Percentiles rank a stretch among this genome's conserved stretches.
Conservation (phyloP, 2,329 filamentous ascomycete species). For the Trichoderma pleuroti region DNA sequence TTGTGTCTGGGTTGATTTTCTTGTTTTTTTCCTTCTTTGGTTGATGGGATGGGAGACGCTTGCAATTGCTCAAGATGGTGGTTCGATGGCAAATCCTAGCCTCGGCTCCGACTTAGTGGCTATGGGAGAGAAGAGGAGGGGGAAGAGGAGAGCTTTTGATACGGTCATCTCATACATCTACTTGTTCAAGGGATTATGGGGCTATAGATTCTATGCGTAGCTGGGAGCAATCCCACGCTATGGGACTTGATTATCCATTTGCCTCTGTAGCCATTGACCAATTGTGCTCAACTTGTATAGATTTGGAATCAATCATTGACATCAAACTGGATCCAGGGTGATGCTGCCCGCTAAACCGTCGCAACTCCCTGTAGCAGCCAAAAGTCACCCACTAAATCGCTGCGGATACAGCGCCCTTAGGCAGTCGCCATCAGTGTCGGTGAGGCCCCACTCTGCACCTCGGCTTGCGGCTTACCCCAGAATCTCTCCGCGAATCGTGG, state of each 20-base stretch:
- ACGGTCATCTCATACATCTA: conserved; percentile 3
- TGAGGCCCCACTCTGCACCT: conserved; percentile 15
- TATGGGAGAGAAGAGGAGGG: background rate
- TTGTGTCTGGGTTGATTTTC: background rate
- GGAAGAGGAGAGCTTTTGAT: background rate
- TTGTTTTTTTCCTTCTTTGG: background rate
- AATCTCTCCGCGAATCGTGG: conserved; percentile 9
- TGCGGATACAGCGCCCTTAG: background rate
- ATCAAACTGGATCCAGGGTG: no score
- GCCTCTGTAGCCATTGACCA: background rate
- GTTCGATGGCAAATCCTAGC: background rate
- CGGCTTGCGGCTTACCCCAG: conserved; percentile 21
- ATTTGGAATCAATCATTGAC: background rate
- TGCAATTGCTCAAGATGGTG: background rate
- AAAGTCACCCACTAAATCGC: background rate
- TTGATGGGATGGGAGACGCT: background rate
- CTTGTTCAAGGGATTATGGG: background rate
- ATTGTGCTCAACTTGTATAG: background rate
- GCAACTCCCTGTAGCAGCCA: background rate
- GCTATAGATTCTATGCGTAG: conserved; percentile 18
- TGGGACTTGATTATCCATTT: conserved; percentile 1
- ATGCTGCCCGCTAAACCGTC: background rate
- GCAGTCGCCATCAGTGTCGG: background rate
- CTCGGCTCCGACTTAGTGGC: conserved; percentile 9
- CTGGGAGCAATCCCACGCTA: conserved; percentile 17